Evolutionary conservation across 2,329 filamentous ascomycete species (phyloP).

Genomic region (Pyricularia sp.): DNA sequence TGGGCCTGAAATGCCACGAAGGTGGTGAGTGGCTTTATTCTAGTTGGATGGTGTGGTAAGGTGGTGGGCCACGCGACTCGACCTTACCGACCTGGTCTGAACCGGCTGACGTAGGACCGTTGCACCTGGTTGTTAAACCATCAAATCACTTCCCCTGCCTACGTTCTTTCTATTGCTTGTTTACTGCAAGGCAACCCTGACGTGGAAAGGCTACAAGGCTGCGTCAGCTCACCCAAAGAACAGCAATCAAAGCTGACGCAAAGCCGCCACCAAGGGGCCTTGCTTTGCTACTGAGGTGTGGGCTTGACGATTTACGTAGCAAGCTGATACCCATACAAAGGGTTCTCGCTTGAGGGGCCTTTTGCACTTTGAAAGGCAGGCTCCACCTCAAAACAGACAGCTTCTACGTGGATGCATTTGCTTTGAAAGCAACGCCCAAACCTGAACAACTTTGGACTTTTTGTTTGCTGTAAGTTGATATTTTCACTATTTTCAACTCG

Average conservation of each 20-base stretch:
- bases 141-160: neutral
- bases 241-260: neutral
- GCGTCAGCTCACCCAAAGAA: conserved; percentile 6
- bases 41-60: neutral
- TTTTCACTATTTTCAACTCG: neutral
- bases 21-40: neutral
- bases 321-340: neutral
- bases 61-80: neutral
- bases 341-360: neutral
- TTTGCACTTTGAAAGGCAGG: neutral
- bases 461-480: neutral
- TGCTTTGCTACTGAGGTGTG: neutral
- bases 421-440: neutral
- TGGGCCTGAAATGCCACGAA: neutral
- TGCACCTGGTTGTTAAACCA: neutral
- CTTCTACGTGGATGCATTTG: neutral
- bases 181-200: conserved; percentile 1
- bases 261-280: neutral
- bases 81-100: neutral
- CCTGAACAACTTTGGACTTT: neutral
- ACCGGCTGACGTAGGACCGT: neutral
- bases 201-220: conserved; percentile 10
- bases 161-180: neutral
- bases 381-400: neutral
- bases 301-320: neutral